These are phyloP conservation scores for Termitomyces sp. DNA, from an alignment of 768 basidiomycete species.

Conservation along the genomic window DNA sequence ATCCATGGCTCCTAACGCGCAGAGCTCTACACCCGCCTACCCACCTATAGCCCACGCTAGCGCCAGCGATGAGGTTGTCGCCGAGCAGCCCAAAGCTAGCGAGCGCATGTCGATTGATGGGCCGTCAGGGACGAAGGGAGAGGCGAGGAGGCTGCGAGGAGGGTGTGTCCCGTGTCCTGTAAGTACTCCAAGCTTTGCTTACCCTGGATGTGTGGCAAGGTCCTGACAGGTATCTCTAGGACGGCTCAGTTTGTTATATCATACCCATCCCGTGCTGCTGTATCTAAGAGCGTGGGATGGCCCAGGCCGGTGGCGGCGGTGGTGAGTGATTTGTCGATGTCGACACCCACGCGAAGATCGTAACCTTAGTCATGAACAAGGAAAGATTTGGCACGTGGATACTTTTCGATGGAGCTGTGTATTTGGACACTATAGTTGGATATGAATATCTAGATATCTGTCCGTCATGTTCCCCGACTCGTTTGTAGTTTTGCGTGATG, in stretches of 20 bases:
- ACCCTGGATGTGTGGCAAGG: background rate
- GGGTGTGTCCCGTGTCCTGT: conserved; percentile 14
- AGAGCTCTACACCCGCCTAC: background rate
- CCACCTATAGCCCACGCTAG: background rate
- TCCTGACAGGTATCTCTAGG: background rate
- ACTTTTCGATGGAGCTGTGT: background rate
- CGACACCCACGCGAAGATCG: background rate
- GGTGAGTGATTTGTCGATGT: background rate
- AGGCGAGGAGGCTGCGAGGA: conserved; percentile 10
- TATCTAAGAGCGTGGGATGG: background rate
- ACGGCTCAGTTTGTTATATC: conserved; percentile 10
- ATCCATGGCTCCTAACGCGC: background rate
- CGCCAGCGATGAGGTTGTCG: background rate
- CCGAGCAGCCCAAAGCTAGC: background rate
- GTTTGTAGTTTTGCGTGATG: too few relatives aligned
- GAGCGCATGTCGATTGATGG: background rate
- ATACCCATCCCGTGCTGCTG: conserved; percentile 14
- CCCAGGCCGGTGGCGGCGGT: background rate
- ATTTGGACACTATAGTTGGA: background rate
- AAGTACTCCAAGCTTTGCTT: background rate
- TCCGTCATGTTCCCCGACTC: background rate
- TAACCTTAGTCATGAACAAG: background rate
- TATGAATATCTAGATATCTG: background rate
- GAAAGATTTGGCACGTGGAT: background rate
- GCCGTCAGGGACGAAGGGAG: background rate